Evolutionary conservation across 2,329 filamentous ascomycete species (phyloP).

Genomic region (Penicillium sp.): DNA sequence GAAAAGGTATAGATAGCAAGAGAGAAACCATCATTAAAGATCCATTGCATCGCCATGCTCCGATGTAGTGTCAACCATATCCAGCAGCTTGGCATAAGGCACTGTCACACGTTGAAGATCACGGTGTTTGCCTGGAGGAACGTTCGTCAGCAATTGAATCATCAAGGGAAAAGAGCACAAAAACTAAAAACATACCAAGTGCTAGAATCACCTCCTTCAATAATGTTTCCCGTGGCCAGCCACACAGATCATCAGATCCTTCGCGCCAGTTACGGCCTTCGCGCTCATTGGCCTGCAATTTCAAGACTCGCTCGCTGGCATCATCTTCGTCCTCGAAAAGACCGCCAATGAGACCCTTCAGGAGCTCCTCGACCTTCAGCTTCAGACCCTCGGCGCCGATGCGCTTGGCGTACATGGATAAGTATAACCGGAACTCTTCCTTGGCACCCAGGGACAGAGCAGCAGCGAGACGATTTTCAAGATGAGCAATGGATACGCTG

Average conservation of each 20-base stretch:
- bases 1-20: conserved; percentile 5
- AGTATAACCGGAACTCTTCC: conserved; percentile 89
- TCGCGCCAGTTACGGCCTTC: conserved; percentile 47
- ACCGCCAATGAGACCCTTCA: conserved; percentile 76
- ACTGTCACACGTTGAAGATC: conserved; percentile 93
- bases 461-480: conserved; percentile 91
- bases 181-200: conserved; percentile 63
- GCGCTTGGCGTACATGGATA: conserved; percentile 98
- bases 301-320: conserved; percentile 39
- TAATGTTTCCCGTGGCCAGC: conserved; percentile 84
- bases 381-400: conserved; percentile 85
- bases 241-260: conserved; percentile 69
- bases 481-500: conserved; percentile 84
- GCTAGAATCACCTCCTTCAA: conserved; percentile 89
- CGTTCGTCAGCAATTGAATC: conserved; percentile 1
- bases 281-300: conserved; percentile 29
- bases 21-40: conserved; percentile 19
- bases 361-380: conserved; percentile 86
- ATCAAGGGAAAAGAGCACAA: neutral
- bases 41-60: conserved; percentile 37
- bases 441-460: conserved; percentile 78
- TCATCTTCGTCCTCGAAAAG: conserved; percentile 55
- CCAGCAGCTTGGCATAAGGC: conserved; percentile 83
- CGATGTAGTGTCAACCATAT: conserved; percentile 44
- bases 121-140: conserved; percentile 78